A percentile compares a stretch with the other conserved stretches of the same genome.
Conservation (phyloP, 176 grass and related monocot genomes). For the Hordeum vulgare region DNA sequence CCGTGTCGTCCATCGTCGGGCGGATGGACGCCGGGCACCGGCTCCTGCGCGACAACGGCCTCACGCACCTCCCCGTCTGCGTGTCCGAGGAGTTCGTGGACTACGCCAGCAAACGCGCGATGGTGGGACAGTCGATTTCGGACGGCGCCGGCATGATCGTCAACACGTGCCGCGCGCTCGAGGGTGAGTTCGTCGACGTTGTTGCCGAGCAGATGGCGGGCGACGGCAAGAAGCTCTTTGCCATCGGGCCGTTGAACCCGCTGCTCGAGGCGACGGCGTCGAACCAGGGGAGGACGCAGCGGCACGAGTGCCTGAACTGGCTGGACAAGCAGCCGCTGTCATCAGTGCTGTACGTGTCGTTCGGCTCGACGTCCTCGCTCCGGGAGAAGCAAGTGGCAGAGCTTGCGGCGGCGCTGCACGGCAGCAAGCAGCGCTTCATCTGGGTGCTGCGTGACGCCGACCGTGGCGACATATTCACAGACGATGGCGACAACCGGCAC, state of each 20-base stretch:
- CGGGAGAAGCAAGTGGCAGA: conserved; percentile 29
- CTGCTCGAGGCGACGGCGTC: background rate
- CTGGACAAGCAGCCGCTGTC: conserved; percentile 48
- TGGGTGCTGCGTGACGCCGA: conserved; percentile 71
- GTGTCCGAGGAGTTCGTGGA: conserved; percentile 8
- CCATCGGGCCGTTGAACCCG: conserved; percentile 29
- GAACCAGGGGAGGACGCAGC: background rate
- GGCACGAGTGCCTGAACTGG: conserved; percentile 50
- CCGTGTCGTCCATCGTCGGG: background rate
- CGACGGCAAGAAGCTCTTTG: conserved; percentile 30
- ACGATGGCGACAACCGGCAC: background rate
- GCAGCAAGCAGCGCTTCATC: conserved; percentile 56
- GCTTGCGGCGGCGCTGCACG: conserved; percentile 33
- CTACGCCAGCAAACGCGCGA: background rate
- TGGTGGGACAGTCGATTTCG: background rate
- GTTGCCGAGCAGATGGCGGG: background rate
- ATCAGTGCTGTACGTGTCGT: conserved; percentile 57
- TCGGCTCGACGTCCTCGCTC: conserved; percentile 35
- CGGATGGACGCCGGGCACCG: background rate
- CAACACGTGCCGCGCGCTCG: conserved; percentile 37
- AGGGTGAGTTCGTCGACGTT: conserved; percentile 44
- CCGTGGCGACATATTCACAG: conserved; percentile 26
- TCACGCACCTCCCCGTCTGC: background rate
- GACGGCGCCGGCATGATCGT: background rate
- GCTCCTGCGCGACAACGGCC: background rate